Percentiles rank a stretch among this genome's conserved stretches.
These are phyloP conservation scores for Fraxinus albicans DNA, from an alignment of 305 asterid genomes.

Conservation along the genomic window DNA sequence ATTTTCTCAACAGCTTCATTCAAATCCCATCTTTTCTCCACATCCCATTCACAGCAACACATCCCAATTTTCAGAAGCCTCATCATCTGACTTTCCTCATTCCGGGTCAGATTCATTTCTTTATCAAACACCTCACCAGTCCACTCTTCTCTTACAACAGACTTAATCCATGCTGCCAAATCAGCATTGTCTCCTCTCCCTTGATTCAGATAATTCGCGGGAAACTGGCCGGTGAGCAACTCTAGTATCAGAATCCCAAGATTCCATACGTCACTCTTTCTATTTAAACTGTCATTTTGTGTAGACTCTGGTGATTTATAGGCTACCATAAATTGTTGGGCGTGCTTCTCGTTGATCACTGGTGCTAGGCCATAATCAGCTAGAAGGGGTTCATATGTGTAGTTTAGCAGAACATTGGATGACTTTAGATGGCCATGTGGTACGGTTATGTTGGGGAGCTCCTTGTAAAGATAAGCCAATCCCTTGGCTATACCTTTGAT, in stretches of 20 bases:
- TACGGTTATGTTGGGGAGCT: constrained; percentile 24
- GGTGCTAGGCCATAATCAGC: constrained; percentile 40
- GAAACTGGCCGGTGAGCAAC: constrained; percentile 38
- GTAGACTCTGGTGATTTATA: constrained; percentile 39
- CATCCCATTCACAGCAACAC: constrained; percentile 38
- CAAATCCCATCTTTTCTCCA: constrained; percentile 38
- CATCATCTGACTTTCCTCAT: constrained; percentile 36
- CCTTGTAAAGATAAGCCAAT: constrained; percentile 29
- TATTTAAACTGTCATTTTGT: constrained; percentile 14
- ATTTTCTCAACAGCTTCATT: constrained; percentile 33
- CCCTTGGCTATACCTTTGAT: constrained; percentile 47
- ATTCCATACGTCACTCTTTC: constrained; percentile 45
- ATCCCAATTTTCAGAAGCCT: constrained; percentile 41
- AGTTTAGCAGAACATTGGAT: constrained; percentile 36
- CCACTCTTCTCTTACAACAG: constrained; percentile 48
- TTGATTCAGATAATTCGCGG: constrained; percentile 33
- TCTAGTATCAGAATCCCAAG: constrained; percentile 45
- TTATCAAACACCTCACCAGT: constrained; percentile 41
- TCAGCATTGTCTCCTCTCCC: constrained; percentile 35
- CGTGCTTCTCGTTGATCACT: constrained; percentile 37
- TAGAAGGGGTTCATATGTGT: constrained; percentile 27
- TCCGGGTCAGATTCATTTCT: constrained; percentile 28
- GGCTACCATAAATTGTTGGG: constrained; percentile 43
- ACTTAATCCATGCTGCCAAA: constrained; percentile 42
- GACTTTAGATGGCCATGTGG: constrained; percentile 48